These are phyloP conservation scores for Candida endomychidarum DNA, from an alignment of 805 yeast species.

Conservation along the genomic window DNA sequence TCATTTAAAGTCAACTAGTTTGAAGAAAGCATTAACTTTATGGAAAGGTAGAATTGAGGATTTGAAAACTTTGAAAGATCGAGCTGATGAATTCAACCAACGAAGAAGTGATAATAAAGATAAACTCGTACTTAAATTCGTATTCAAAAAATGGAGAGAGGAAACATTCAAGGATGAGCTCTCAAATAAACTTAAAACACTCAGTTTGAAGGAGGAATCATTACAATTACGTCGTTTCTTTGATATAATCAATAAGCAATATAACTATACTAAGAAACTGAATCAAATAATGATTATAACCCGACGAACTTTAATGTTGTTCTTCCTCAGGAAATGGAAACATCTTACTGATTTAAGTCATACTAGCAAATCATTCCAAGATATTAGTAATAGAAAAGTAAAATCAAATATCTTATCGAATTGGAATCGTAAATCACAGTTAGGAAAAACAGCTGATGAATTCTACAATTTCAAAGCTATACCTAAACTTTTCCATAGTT, in stretches of 20 bases:
- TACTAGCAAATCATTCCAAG: slow-evolving; percentile 11
- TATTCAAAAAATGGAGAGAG: slow-evolving; percentile 6
- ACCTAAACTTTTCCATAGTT: slow-evolving; percentile 12
- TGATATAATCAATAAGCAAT: slow-evolving; percentile 1
- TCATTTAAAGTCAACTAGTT: neutral
- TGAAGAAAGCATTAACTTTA: neutral
- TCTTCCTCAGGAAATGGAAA: slow-evolving; percentile 13
- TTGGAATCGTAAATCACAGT: slow-evolving; percentile 17
- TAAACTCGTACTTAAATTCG: neutral
- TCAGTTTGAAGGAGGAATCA: slow-evolving; percentile 16
- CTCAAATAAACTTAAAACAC: slow-evolving; percentile 4
- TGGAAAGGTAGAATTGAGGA: neutral
- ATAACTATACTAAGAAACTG: neutral
- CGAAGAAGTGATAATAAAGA: neutral
- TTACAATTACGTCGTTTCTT: slow-evolving; percentile 18
- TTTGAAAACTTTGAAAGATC: neutral
- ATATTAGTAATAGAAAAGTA: slow-evolving; percentile 4
- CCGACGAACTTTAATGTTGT: neutral
- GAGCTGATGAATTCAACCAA: slow-evolving; percentile 1
- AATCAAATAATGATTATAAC: neutral
- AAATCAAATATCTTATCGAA: slow-evolving; percentile 11
- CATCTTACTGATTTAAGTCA: slow-evolving; percentile 5
- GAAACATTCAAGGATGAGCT: neutral
- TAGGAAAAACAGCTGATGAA: slow-evolving; percentile 14
- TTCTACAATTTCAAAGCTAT: slow-evolving; percentile 10